Conservation (phyloP, 805 yeast species). For the Starmerella gropengiesseri region DNA sequence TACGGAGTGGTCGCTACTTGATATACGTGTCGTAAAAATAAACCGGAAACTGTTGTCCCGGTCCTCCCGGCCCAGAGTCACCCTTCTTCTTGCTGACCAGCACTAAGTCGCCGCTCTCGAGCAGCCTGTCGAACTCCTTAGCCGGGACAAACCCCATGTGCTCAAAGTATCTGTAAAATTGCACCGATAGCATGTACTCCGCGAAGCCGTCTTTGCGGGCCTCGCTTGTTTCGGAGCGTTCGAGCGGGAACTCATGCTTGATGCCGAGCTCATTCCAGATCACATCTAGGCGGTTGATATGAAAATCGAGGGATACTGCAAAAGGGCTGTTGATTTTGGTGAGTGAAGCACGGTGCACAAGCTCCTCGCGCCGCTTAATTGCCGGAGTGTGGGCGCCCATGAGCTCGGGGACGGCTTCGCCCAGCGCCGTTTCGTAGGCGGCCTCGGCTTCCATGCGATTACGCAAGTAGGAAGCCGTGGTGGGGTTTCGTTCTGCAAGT, state of each 20-base stretch:
- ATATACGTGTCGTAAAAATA: too few species aligned
- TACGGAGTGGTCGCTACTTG: too few species aligned
- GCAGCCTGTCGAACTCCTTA: not conserved
- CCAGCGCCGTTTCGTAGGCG: not conserved
- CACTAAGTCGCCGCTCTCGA: not conserved
- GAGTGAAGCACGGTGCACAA: not conserved
- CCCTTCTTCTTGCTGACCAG: slow-evolving; percentile 34
- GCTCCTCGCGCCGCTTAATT: not conserved
- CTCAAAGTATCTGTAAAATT: not conserved
- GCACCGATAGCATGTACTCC: not conserved
- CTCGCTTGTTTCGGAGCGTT: not conserved
- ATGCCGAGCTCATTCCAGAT: not conserved
- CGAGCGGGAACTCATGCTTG: not conserved
- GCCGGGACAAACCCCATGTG: not conserved
- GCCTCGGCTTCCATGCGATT: not conserved
- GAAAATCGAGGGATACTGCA: too few species aligned
- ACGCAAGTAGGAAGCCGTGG: not conserved
- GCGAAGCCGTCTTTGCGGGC: not conserved
- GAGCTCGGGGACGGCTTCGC: not conserved
- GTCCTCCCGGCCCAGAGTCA: too few species aligned
- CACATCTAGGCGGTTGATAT: not conserved
- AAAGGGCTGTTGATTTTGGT: not conserved
- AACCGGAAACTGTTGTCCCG: too few species aligned
- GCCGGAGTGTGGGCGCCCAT: not conserved
- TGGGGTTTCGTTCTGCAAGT: not conserved